Conservation (phyloP, 2,329 filamentous ascomycete genomes). For the Cercospora sojina region DNA sequence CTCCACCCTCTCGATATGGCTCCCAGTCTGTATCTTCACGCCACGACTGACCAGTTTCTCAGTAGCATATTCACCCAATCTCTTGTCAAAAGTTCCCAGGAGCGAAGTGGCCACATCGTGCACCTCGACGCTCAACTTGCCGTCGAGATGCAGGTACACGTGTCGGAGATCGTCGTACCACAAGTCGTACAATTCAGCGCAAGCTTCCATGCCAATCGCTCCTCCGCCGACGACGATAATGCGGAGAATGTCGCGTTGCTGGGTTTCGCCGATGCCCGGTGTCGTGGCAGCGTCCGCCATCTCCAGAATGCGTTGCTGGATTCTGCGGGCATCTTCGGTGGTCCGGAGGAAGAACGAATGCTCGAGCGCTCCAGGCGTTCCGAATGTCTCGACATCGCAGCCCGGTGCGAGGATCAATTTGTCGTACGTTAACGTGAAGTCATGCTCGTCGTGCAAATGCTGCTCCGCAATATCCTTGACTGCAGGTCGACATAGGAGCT, state of each 20-base stretch:
- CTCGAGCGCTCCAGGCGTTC: conserved; percentile 42
- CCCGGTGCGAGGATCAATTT: conserved; percentile 46
- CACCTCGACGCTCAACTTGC: conserved; percentile 44
- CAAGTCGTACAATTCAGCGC: conserved; percentile 48
- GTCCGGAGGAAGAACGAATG: conserved; percentile 43
- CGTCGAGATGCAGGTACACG: conserved; percentile 45
- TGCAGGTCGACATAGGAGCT: conserved; percentile 39
- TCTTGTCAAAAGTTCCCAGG: conserved; percentile 44
- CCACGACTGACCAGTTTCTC: conserved; percentile 39
- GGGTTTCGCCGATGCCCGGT: conserved; percentile 32
- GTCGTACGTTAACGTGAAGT: conserved; percentile 46
- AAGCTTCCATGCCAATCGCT: conserved; percentile 45
- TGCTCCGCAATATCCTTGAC: conserved; percentile 34
- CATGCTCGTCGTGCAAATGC: conserved; percentile 27
- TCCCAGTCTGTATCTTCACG: conserved; percentile 43
- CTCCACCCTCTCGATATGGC: conserved; percentile 41
- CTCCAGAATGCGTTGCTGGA: conserved; percentile 41
- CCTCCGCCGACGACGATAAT: conserved; percentile 46
- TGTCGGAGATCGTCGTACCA: conserved; percentile 41
- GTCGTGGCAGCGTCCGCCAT: conserved; percentile 42
- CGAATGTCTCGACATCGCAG: conserved; percentile 44
- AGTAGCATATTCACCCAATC: conserved; percentile 45
- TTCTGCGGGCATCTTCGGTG: conserved; percentile 38
- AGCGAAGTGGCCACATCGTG: conserved; percentile 48
- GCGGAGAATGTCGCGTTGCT: conserved; percentile 39